Percentiles rank a stretch among this genome's conserved stretches.
phyloP scores from a whole-genome alignment of 2,329 filamentous ascomycete genomes.

The Cordyceps farinosa region DNA sequence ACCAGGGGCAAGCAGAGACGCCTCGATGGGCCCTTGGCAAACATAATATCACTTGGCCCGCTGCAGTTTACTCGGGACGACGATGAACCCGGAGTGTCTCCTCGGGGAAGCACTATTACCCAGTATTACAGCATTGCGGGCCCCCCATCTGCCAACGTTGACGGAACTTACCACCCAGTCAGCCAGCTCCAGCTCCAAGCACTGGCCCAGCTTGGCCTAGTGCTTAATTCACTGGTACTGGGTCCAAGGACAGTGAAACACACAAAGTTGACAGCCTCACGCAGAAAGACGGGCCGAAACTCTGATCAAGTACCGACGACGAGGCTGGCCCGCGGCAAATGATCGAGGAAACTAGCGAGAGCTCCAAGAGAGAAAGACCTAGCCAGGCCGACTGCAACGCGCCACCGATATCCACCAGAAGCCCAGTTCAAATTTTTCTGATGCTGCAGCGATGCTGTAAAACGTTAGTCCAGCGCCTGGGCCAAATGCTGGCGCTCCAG shows the following conservation, averaged over 20 bases:
- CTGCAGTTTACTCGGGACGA: conserved; percentile 3
- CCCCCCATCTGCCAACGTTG: background rate
- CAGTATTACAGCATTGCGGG: background rate
- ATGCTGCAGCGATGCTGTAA: conserved; percentile 13
- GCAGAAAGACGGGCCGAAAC: conserved; percentile 13
- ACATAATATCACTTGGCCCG: conserved; percentile 14
- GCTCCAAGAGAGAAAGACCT: background rate
- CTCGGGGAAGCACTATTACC: conserved; percentile 9
- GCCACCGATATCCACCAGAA: conserved; percentile 10
- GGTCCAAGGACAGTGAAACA: background rate
- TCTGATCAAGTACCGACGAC: conserved; percentile 5
- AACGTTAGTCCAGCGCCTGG: conserved; percentile 15
- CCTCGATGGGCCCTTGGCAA: conserved; percentile 7
- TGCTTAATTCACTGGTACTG: background rate
- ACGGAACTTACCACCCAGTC: conserved; percentile 11
- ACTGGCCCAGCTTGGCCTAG: background rate
- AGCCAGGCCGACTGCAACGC: background rate
- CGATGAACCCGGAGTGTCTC: conserved; percentile 8
- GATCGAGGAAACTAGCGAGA: background rate
- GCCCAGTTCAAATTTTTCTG: background rate
- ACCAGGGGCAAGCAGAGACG: background rate
- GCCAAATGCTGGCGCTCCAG: conserved; percentile 1
- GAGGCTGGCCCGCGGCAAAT: background rate
- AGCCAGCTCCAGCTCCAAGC: background rate
- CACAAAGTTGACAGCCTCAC: background rate